Conservation (phyloP, 176 grass and related monocot genomes). For the Pontederia paniculata region DNA sequence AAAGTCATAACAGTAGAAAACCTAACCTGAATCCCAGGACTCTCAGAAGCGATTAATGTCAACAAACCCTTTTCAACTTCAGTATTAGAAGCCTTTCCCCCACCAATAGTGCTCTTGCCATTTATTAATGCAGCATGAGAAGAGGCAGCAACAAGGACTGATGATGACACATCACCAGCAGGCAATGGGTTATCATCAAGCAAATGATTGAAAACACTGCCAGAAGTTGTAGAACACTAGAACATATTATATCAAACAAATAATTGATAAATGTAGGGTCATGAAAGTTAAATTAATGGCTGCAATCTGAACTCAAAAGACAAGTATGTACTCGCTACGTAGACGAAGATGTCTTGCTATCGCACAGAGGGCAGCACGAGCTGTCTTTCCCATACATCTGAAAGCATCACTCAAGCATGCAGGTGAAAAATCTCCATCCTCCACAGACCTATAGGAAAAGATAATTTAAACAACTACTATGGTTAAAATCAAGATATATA, state of each 20-base stretch:
- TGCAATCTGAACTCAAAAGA: background rate
- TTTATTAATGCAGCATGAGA: slow-evolving; percentile 29
- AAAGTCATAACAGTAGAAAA: background rate
- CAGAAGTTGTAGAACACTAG: slow-evolving; percentile 1
- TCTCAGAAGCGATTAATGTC: slow-evolving; percentile 54
- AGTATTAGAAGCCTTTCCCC: slow-evolving; percentile 26
- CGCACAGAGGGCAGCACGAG: slow-evolving; percentile 49
- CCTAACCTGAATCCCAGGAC: slow-evolving; percentile 53
- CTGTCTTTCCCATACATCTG: slow-evolving; percentile 52
- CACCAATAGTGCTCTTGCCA: slow-evolving; percentile 16
- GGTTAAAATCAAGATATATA: background rate
- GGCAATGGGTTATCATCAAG: slow-evolving; percentile 68
- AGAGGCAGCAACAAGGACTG: slow-evolving; percentile 44
- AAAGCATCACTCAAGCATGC: slow-evolving; percentile 72
- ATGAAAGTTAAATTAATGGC: too few relatives aligned
- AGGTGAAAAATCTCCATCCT: slow-evolving; percentile 58
- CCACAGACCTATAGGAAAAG: slow-evolving; percentile 23
- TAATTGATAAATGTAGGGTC: background rate
- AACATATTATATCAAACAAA: slow-evolving; percentile 3
- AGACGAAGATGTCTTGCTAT: slow-evolving; percentile 59
- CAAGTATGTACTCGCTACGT: slow-evolving; percentile 40
- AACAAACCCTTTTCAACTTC: slow-evolving; percentile 58
- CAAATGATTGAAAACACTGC: slow-evolving; percentile 59
- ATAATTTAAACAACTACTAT: background rate
- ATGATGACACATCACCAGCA: slow-evolving; percentile 46